Evolutionary conservation across 1,284 basidiomycete genomes (phyloP), one percentile per base, ranked within the genome.

Genomic region (Trichosporon ovoides): DNA sequence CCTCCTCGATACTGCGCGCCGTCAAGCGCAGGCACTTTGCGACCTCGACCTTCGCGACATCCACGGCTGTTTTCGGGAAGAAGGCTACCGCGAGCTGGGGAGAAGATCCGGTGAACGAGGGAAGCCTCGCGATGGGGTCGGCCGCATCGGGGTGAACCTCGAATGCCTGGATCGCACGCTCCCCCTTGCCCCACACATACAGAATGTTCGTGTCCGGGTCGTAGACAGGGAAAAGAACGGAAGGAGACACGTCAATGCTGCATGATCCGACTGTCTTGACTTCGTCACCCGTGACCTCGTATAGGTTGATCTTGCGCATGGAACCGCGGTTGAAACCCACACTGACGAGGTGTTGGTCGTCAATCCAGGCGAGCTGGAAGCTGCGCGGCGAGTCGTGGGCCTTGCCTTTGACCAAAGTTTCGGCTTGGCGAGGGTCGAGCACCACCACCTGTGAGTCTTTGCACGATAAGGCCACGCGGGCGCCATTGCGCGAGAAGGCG

Each of bases 151-250:
- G 66, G 35, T 75, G 62, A n/a, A 80, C 57, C 57, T 79, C 77
- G 62, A 70, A 80, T 0, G 76, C 70, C 38, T 74, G 69, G 53
- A 80, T 77, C 10, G 73, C 72, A 4, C 78, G 65, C 56, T 80
- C 80, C 20, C 80, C 80, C 61, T 80, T 78, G 31, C 77, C 74
- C 74, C 79, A 80, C 6, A 78, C 67, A 53, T 75, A 76, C 14
- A 80, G 68, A 35, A 81, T 77, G 7, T 62, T 60, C 1, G 79
- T 81, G 63, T 81, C 80, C 22, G 72, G 61, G 61, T 81, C 80
- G 59, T 71, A 79, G 38, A 68, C 67, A 0, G 79, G 78, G 68
- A 79, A 80, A 9, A 81, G 68, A 0, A 79, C 74, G 0, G 79
- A 73, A 1, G 80, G 80, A 3, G 79, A 80, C 12, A 78, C 72